Conservation (phyloP, 192 early-diverging fungal species). For the Lobosporangium transversale region DNA sequence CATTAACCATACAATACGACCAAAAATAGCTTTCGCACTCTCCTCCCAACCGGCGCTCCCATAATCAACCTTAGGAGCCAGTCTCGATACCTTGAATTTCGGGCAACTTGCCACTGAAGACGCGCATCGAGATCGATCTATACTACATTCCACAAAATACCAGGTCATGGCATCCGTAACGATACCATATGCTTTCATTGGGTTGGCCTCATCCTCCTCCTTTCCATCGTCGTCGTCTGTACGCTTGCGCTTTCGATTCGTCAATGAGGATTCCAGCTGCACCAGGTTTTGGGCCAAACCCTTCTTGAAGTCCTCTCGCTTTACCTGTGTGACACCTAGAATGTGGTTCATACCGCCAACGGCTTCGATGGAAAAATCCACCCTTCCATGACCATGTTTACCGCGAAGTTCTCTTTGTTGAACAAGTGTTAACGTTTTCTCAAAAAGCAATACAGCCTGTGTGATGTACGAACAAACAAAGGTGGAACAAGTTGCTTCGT, state of each 20-base stretch:
- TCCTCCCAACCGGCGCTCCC: constrained; percentile 13
- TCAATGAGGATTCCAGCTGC: constrained; percentile 43
- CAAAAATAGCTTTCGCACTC: constrained; percentile 14
- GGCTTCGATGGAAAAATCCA: constrained; percentile 22
- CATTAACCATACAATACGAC: constrained; percentile 27
- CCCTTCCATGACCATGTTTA: constrained; percentile 27
- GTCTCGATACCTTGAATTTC: constrained; percentile 24
- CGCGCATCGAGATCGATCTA: constrained; percentile 14
- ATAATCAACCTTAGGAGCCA: constrained; percentile 21
- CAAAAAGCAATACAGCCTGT: constrained; percentile 25
- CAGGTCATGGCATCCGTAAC: constrained; percentile 31
- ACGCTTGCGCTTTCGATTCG: constrained; percentile 12
- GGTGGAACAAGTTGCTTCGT: constrained; percentile 17
- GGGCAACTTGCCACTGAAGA: background rate
- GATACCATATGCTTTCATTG: constrained; percentile 46
- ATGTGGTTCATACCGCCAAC: constrained; percentile 10
- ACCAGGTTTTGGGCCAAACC: constrained; percentile 40
- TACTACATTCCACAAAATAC: constrained; percentile 46
- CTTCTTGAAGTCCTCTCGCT: constrained; percentile 30
- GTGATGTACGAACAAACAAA: constrained; percentile 28
- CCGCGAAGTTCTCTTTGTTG: constrained; percentile 21
- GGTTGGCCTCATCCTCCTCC: constrained; percentile 21
- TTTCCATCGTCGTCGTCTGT: constrained; percentile 30
- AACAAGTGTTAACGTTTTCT: constrained; percentile 19
- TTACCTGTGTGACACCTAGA: constrained; percentile 32